Base-by-base conservation (phyloP, 768 basidiomycete genomes). In the Antrodiella citrinella region DNA sequence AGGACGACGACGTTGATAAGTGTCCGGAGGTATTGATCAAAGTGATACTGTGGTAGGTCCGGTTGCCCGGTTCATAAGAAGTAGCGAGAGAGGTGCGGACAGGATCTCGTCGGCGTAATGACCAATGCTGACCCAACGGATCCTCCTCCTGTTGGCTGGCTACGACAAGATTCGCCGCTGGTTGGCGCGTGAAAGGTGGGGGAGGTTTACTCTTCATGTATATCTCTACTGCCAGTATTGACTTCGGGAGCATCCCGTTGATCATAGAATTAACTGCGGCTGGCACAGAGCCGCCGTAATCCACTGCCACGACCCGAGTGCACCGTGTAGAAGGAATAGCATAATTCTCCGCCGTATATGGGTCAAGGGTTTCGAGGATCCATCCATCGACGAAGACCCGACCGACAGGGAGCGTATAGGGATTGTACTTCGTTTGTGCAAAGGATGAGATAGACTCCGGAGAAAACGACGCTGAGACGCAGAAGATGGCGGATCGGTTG, bases 281-380 rank as follows among this genome's bases (percentile, higher is more conserved):
- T 0, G 93, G 92, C 35, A 95, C 78, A 1, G 81, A 83, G 2
- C 91, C 94, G 7, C 84, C 82, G 60, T 84, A 91, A 65, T 97
- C 94, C 51, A 93, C 76, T 1, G 89, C 86, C 2, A 88, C 80
- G 38, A 95, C 72, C 50, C 89, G 75, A 41, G 87, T 92, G 64
- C 91, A 94, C 44, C 86, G 69, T 35, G 93, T 91, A 3, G 92
- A 96, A 1, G 94, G 96, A 42, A 98, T 95, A 11, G 91, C 79
- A 61, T 92, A 95, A 55, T 91, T 91, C 66, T 95, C 92, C 53
- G 84, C 84, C 20, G 91, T 86, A 57, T 97, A 97, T 0, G 94
- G 93, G 61, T 98, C 95, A 44, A 98, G 77, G 3, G 95, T 97
- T 70, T 99, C 93, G 59, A 96, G 67, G 25, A 95, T 82, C 96